A percentile compares a stretch with the other conserved stretches of the same genome.
Conservation (phyloP, 768 basidiomycete genomes). For the Chalciporus piperatus region DNA sequence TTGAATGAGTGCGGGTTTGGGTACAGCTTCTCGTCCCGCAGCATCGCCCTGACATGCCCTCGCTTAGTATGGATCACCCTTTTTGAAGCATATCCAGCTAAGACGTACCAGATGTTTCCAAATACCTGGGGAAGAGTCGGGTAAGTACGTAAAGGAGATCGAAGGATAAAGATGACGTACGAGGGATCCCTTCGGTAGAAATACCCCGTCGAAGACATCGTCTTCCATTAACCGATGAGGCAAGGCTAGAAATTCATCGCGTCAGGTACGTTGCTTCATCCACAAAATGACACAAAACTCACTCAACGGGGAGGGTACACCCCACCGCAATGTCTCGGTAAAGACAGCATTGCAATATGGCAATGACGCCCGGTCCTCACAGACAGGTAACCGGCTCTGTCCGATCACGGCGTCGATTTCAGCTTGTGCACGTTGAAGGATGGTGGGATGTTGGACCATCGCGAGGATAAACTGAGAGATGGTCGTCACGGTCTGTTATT, state of each 20-base stretch:
- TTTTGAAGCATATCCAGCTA: not conserved
- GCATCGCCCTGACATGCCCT: slow-evolving; percentile 35
- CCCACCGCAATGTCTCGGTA: slow-evolving; percentile 56
- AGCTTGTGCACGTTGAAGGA: slow-evolving; percentile 53
- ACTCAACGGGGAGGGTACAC: slow-evolving; percentile 57
- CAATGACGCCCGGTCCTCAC: slow-evolving; percentile 52
- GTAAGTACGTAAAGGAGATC: not conserved
- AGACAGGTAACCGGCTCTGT: slow-evolving; percentile 51
- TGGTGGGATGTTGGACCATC: slow-evolving; percentile 60
- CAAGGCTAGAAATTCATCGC: slow-evolving; percentile 39
- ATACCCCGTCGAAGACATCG: slow-evolving; percentile 57
- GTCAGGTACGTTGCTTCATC: not conserved
- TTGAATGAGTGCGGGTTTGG: slow-evolving; percentile 48
- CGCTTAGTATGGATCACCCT: not conserved
- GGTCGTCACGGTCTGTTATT: slow-evolving; percentile 44
- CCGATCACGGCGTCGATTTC: slow-evolving; percentile 58
- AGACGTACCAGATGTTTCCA: slow-evolving; percentile 56
- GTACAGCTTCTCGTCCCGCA: slow-evolving; percentile 50
- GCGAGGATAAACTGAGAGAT: slow-evolving; percentile 62
- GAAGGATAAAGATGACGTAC: slow-evolving; percentile 29
- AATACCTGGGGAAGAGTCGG: slow-evolving; percentile 37
- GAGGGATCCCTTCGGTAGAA: slow-evolving; percentile 62
- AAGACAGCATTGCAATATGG: slow-evolving; percentile 60
- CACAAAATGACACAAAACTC: slow-evolving; percentile 13
- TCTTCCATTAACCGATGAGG: slow-evolving; percentile 67